A percentile compares a stretch with the other conserved stretches of the same genome.
phyloP scores from a whole-genome alignment of 2,329 filamentous ascomycete genomes.

The Macrophomina tecta region DNA sequence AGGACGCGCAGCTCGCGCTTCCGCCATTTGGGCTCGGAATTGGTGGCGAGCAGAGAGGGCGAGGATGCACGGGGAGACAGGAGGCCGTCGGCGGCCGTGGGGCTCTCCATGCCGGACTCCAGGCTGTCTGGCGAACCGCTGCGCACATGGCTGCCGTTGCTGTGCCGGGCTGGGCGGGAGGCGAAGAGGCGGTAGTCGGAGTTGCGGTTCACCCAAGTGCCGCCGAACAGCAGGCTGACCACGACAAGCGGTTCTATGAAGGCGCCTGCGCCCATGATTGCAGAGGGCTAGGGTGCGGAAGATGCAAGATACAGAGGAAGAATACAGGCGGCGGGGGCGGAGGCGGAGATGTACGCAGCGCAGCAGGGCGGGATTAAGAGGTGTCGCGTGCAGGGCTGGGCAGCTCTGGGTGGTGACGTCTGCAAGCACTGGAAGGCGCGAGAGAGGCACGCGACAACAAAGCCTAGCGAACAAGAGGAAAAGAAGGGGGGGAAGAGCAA shows the following conservation, averaged over 20 bases:
- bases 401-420: not conserved
- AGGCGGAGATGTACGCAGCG: not conserved
- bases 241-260: constrained; percentile 68
- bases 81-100: constrained; percentile 41
- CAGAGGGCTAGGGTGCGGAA: not conserved
- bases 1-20: constrained; percentile 56
- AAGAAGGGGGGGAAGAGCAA: not conserved
- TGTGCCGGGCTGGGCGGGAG: constrained; percentile 33
- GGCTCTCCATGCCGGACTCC: constrained; percentile 49
- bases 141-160: constrained; percentile 30
- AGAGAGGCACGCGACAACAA: constrained; percentile 13
- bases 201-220: constrained; percentile 67
- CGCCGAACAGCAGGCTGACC: constrained; percentile 64
- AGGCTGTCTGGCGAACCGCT: constrained; percentile 47
- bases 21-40: constrained; percentile 57
- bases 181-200: constrained; percentile 45
- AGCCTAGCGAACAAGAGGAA: not conserved
- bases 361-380: not conserved
- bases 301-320: not conserved
- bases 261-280: constrained; percentile 60
- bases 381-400: not conserved
- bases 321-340: not conserved
- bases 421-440: not conserved
- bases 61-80: constrained; percentile 43
- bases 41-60: constrained; percentile 48